Percentiles rank a stretch among this genome's conserved stretches.
Evolutionary conservation across 371 early-diverging fungal genomes (phyloP).

Genomic region (Mucor saturninus): DNA sequence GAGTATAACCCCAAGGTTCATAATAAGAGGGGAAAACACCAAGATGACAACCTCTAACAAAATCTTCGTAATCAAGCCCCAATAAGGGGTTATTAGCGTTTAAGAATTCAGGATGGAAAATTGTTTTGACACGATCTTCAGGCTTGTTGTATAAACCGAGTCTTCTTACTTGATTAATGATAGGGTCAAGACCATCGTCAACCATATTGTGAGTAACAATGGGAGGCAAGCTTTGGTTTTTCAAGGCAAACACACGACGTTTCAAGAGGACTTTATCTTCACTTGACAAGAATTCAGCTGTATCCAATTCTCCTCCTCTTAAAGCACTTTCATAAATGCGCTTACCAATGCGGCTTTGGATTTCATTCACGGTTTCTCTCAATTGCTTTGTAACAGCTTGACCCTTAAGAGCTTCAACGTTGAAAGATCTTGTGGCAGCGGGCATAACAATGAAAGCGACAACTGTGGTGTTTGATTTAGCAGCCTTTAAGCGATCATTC

Average conservation of each 20-base stretch:
- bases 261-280: conserved; percentile 90
- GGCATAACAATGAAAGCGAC: conserved; percentile 96
- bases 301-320: conserved; percentile 57
- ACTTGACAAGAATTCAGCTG: conserved; percentile 71
- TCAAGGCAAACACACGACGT: conserved; percentile 90
- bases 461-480: conserved; percentile 86
- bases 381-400: conserved; percentile 97
- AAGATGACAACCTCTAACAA: conserved; percentile 95
- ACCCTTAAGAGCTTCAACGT: conserved; percentile 96
- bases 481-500: conserved; percentile 86
- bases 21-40: conserved; percentile 97
- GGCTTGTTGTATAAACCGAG: conserved; percentile 87
- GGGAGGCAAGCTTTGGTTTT: conserved; percentile 87
- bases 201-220: conserved; percentile 97
- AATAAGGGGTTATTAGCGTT: conserved; percentile 93
- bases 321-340: conserved; percentile 86
- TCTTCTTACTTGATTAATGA: conserved; percentile 81
- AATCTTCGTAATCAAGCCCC: conserved; percentile 95
- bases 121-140: conserved; percentile 91
- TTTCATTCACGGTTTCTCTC: conserved; percentile 87
- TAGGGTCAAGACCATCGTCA: conserved; percentile 86
- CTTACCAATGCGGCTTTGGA: conserved; percentile 86
- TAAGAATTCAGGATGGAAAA: conserved; percentile 98
- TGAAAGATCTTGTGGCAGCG: conserved; percentile 86
- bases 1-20: conserved; percentile 97